Conservation (phyloP, 225 moss, liverwort and hornwort genomes). For the Straminergon stramineum region DNA sequence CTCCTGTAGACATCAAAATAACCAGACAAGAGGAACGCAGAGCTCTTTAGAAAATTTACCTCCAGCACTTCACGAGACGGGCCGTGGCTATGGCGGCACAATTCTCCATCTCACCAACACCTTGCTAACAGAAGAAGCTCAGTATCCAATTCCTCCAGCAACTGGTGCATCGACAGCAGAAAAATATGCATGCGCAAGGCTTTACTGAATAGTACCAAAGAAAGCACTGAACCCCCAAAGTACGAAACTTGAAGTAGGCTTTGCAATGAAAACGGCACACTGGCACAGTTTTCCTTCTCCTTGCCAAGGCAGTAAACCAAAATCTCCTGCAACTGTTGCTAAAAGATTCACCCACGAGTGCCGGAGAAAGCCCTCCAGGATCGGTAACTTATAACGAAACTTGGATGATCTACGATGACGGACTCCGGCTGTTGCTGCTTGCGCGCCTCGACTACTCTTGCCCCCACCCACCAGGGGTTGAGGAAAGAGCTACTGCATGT, state of each 20-base stretch:
- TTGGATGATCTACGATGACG: too few species aligned
- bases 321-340: background rate
- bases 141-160: background rate
- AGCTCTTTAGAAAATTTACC: background rate
- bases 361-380: too few species aligned
- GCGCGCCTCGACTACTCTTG: too few species aligned
- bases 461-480: too few species aligned
- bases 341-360: too few species aligned
- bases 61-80: background rate
- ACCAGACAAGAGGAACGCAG: background rate
- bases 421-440: too few species aligned
- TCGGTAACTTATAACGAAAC: too few species aligned
- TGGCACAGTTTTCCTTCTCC: background rate
- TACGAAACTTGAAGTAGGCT: background rate
- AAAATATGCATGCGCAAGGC: background rate
- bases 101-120: background rate
- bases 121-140: background rate
- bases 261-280: background rate
- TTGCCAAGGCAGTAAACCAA: background rate
- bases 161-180: background rate
- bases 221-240: background rate
- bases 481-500: too few species aligned
- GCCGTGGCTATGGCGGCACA: background rate
- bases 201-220: background rate
- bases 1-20: background rate